Base-by-base conservation (phyloP, 164 flowering plant species). In the Aristolochia contorta region DNA sequence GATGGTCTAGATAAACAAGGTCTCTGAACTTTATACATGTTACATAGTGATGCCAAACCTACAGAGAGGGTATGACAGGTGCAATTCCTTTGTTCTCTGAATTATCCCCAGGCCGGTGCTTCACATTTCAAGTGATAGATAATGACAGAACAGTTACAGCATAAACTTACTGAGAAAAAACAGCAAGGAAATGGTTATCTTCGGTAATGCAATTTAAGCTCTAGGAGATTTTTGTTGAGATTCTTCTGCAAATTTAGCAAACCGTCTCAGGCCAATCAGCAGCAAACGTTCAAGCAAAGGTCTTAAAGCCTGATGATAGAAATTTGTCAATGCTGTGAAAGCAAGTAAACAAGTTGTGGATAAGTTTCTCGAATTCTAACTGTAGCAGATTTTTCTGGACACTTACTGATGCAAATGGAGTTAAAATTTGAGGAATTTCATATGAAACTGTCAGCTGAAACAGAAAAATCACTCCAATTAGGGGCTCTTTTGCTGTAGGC, bases 381-480 rank as follows among this genome's bases (percentile, higher is more conserved):
- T 14, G 18, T 18, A 47, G 56, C 33, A 53, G 2, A 6, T 10
- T 27, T 62, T 23, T 16, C 27, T 54, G 61, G 50, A 64, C 19
- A 66, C 95, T 82, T 80, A 92, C 98, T 0, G 93, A 73, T 74
- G 91, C 89, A 56, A 92, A 86, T 25, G 96, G 98, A 58, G 55
- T 41, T 45, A 89, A 54, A 54, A 89, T 60, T 61, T 65, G 84
- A 60, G 96, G 96, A 53, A 92, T 87, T 75, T 92, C 96, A 65
- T 92, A 92, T 19, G 98, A 87, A 61, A 87, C 91, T 3, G 96
- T 87, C 2, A 92, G 84, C 98, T 89, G 96, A 54, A 76, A 79
- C 60, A 54, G 20, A 59, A 30, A 62, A 63, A 20, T 2, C 32
- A 20, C 20, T 12, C 21, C 25, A 12, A 46, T 30, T 3, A 56